Evolutionary conservation across 768 basidiomycete genomes (phyloP), one percentile per base, ranked within the genome.

Genomic region (Suillus hirtellus): DNA sequence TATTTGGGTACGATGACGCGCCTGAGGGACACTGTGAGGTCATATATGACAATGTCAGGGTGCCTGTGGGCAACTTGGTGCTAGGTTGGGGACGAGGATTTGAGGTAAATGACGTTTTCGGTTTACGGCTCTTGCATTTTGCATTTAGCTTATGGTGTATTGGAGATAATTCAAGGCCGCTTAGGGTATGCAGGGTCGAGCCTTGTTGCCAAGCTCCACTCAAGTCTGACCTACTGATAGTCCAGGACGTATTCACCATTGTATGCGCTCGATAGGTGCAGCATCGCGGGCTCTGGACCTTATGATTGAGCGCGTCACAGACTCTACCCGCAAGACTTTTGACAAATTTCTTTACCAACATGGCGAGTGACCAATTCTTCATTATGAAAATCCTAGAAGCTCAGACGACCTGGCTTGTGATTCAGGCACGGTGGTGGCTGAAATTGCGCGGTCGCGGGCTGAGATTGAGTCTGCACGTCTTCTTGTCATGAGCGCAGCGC

Each of bases 21-120:
- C 94, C 95, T 0, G 95, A 97, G 73, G 97, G 97, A 0, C 97
- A 99, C 72, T 97, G 89, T 70, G 97, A 99, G 77, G 84, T 99
- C 60, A 85, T 92, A 64, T 99, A 99, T 68, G 90, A 95, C 27
- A 93, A 97, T 72, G 97, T 99, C 34, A 87, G 93, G 40, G 90
- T 99, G 19, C 95, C 95, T 10, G 74, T 92, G 63, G 77, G 79
- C 60, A 95, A 95, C 73, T 73, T 98, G 56, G 84, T 99, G 15
- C 83, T 92, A 27, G 96, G 96, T 5, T 96, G 96, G 92, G 96
- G 97, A 15, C 84, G 85, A 66, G 97, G 97, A 6, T 99, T 99
- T 68, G 97, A 98, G 81, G 90, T 89, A 64, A 31, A 73, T 61
- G 19, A 10, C 42, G 19, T 47, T 44, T 60, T 27, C 31, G 31